Evolutionary conservation across 2,329 filamentous ascomycete genomes (phyloP).

Genomic region (Pyrenophora graminea): DNA sequence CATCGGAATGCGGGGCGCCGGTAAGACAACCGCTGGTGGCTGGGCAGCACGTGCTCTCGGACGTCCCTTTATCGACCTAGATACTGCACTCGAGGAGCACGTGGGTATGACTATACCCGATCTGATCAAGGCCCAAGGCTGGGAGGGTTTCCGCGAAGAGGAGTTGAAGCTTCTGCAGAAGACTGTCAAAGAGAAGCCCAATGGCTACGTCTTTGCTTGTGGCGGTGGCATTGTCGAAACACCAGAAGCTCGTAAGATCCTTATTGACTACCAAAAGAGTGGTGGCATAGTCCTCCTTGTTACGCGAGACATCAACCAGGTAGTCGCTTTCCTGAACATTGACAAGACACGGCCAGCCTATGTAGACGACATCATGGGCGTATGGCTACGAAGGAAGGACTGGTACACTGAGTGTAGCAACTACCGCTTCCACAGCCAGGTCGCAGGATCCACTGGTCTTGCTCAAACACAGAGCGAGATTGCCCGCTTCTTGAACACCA

Average conservation of each 20-base stretch:
- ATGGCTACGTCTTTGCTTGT: constrained; percentile 84
- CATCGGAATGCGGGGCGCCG: constrained; percentile 95
- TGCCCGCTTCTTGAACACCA: constrained; percentile 69
- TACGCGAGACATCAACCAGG: constrained; percentile 82
- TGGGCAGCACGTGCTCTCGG: constrained; percentile 80
- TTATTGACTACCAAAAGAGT: constrained; percentile 71
- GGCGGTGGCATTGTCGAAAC: constrained; percentile 92
- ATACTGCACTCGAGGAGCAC: constrained; percentile 79
- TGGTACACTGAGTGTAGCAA: constrained; percentile 96
- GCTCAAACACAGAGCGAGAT: constrained; percentile 69
- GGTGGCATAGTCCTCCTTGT: constrained; percentile 87
- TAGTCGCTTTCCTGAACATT: constrained; percentile 83
- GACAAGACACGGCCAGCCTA: constrained; percentile 94
- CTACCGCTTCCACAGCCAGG: constrained; percentile 86
- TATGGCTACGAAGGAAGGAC: constrained; percentile 85
- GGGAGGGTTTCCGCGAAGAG: constrained; percentile 83
- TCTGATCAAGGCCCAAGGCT: constrained; percentile 77
- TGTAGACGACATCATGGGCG: constrained; percentile 85
- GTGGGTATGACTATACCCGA: constrained; percentile 80
- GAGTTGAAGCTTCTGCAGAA: constrained; percentile 76
- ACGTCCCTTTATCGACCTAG: constrained; percentile 82
- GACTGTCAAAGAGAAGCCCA: constrained; percentile 73
- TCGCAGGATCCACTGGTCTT: constrained; percentile 55
- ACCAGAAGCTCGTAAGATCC: constrained; percentile 74
- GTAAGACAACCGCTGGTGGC: constrained; percentile 89